Base-by-base conservation (phyloP, 257 asterid species). In the Ajuga chamaepitys region DNA sequence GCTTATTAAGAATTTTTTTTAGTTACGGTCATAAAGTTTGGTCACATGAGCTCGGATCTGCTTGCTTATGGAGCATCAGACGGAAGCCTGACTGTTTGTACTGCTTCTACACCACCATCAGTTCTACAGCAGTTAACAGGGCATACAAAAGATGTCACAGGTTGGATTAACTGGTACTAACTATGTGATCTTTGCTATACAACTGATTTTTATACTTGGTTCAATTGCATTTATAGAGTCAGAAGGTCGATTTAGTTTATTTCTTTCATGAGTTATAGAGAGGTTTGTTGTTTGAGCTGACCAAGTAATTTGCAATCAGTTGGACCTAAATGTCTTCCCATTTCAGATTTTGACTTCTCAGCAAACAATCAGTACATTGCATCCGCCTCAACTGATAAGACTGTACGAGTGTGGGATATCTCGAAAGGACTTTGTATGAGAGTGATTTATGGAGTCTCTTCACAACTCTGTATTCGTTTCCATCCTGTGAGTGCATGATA, bases 21-120 rank as follows among this genome's bases (percentile, higher is more conserved):
- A 90, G 99, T 94, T 75, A 90, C 95, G 64, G 93, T 90, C 64
- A 83, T 94, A 75, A 94, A 94, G 80, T 88, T 94, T 77, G 98
- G 99, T 74, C 85, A 94, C 79, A 83, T 58, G 89, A 94, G 99
- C 82, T 94, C 99, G 24, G 95, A 90, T 77, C 78, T 94, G 64
- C 97, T 94, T 76, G 99, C 96, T 72, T 90, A 90, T 78, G 99
- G 99, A 76, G 95, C 99, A 72, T 75, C 99, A 0, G 96, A 90
- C 83, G 99, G 98, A 73, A 94, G 93, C 80, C 77, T 94, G 82
- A 85, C 84, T 14, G 97, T 90, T 35, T 94, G 99, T 80, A 71
- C 74, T 7, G 93, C 88, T 67, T 81, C 95, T 28, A 60, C 64
- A 34, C 86, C 97, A 45, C 91, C 99, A 69, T 82, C 96, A 66